Base-by-base conservation (phyloP, 2,329 filamentous ascomycete species). In the Talaromyces sp. region DNA sequence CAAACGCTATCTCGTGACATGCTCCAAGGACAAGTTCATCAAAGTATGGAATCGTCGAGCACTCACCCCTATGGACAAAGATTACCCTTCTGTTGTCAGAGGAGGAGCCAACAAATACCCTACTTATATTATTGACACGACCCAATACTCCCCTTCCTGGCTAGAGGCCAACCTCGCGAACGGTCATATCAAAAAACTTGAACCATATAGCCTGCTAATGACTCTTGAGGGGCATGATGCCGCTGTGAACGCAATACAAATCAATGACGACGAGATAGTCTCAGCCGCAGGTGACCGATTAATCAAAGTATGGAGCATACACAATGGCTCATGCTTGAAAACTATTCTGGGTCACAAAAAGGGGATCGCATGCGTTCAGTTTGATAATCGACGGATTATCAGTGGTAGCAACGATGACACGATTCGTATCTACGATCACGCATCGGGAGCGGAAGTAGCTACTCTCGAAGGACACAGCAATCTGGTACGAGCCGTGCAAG, bases 351-450 rank as follows among this genome's bases (percentile, higher is more conserved):
- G 94, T 1, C 95, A 99, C 73, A 87, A 87, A 68, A 99, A 99
- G 76, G 95, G 95, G 37, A 98, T 99, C 71, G 95, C 95, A 2
- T 99, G 95, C 75, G 93, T 99, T 16, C 94, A 99, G 77, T 98
- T 95, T 73, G 95, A 99, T 74, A 93, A 92, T 31, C 88, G 92
- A 60, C 87, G 95, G 22, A 96, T 99, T 68, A 92, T 99, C 60
- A 97, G 92, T 71, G 95, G 95, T 2, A 97, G 93, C 76, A 97
- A 93, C 71, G 95, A 99, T 76, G 93, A 96, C 74, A 93, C 95
- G 47, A 92, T 99, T 37, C 93, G 95, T 70, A 95, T 99, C 22
- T 99, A 96, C 75, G 95, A 98, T 74, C 89, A 90, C 52, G 85
- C 87, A 54, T 93, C 92, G 0, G 90, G 91, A 3, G 89, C 95